A percentile compares a stretch with the other conserved stretches of the same genome.
phyloP scores from a whole-genome alignment of 2,329 filamentous ascomycete genomes.

The Phialophora macrospora region DNA sequence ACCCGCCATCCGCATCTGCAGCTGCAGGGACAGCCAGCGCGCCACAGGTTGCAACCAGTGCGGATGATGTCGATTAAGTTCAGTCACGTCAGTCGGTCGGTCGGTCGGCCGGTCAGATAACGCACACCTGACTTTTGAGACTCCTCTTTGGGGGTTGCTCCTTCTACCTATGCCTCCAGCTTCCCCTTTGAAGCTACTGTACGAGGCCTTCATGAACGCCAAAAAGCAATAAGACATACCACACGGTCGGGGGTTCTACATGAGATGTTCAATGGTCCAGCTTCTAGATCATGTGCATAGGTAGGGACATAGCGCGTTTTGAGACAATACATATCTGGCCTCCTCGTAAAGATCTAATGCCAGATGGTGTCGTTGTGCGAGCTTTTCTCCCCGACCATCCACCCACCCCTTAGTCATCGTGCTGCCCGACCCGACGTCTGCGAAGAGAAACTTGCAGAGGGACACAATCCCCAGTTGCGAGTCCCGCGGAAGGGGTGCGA shows the following conservation, averaged over 20 bases:
- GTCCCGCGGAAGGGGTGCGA: neutral
- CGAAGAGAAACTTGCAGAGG: neutral
- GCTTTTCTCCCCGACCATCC: neutral
- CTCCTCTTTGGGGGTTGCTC: neutral
- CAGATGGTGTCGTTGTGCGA: neutral
- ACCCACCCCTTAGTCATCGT: neutral
- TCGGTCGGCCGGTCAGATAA: neutral
- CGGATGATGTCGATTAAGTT: slow-evolving; percentile 38
- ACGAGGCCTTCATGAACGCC: neutral
- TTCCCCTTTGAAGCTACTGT: neutral
- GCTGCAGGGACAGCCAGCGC: slow-evolving; percentile 20
- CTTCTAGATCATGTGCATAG: neutral
- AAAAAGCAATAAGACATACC: slow-evolving; percentile 2
- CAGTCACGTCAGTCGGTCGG: no score
- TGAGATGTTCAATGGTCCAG: neutral
- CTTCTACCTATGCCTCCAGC: no score
- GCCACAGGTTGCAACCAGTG: slow-evolving; percentile 22
- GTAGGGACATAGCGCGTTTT: neutral
- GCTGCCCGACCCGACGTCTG: neutral
- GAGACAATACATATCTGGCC: neutral
- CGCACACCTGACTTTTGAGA: neutral
- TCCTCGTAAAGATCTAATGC: neutral
- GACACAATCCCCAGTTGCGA: neutral
- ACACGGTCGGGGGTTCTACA: neutral
- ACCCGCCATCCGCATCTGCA: slow-evolving; percentile 51